phyloP scores from a whole-genome alignment of 805 yeast genomes.

The Sugiyamaella smithiae region DNA sequence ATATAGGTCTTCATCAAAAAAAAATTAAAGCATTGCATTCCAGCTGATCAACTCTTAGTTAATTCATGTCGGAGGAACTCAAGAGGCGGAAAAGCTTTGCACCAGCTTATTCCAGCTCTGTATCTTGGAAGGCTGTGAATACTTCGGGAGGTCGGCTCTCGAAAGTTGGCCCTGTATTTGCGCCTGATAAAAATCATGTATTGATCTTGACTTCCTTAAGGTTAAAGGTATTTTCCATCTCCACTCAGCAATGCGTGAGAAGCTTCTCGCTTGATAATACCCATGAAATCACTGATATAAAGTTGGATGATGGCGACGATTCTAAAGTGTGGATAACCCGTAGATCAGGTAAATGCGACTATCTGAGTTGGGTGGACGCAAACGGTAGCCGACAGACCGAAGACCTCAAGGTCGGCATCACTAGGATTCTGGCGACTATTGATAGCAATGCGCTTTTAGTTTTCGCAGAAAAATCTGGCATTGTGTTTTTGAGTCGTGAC shows the following conservation, averaged over 20 bases:
- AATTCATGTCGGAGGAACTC: neutral
- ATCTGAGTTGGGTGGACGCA: conserved; percentile 29
- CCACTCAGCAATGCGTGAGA: conserved; percentile 36
- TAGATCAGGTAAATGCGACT: conserved; percentile 24
- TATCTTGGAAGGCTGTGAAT: conserved; percentile 30
- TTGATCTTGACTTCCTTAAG: conserved; percentile 38
- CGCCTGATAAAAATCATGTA: conserved; percentile 33
- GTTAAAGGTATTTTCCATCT: conserved; percentile 36
- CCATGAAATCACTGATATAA: conserved; percentile 32
- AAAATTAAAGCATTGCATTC: too few species aligned
- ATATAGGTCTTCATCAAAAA: too few species aligned
- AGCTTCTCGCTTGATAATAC: conserved; percentile 33
- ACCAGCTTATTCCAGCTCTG: conserved; percentile 11
- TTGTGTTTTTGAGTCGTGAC: conserved; percentile 7
- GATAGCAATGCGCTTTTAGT: conserved; percentile 12
- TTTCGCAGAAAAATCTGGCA: conserved; percentile 17
- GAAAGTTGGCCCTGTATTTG: conserved; percentile 36
- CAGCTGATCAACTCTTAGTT: too few species aligned
- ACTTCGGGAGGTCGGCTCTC: conserved; percentile 39
- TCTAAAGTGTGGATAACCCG: conserved; percentile 31
- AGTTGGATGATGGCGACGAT: conserved; percentile 22
- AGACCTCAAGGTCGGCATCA: conserved; percentile 18
- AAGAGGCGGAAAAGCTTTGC: conserved; percentile 6
- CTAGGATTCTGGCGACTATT: conserved; percentile 19
- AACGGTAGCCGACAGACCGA: conserved; percentile 3